Evolutionary conservation across 768 basidiomycete genomes (phyloP), one percentile per base, ranked within the genome.

Genomic region (Mycena olivaceomarginata): DNA sequence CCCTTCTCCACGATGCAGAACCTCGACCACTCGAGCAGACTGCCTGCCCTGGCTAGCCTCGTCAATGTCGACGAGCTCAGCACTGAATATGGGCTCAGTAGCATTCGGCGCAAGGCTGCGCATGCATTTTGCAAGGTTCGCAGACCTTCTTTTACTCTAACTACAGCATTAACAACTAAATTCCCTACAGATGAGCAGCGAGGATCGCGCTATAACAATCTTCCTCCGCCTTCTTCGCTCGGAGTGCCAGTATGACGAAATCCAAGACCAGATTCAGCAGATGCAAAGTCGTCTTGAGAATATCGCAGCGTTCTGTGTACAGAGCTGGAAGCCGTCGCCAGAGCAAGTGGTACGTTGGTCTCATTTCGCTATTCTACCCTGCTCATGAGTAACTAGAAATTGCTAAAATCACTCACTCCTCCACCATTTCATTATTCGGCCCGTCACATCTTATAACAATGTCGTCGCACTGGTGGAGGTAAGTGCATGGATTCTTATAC

Each of bases 381-480:
- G 12, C 67, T 60, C 10, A 22, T 12, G 25, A 57, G 16, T 6
- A 9, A 22, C 41, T 11, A 70, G 69, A 70, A 70, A 70, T 60
- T 60, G 59, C 59, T 70, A 0, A 70, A 70, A 15, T 46, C 59
- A 2, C 69, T 70, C 31, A n/a, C n/a, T n/a, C n/a, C 25, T 31
- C 31, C 31, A 31, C 2, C 69, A 70, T 22, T 70, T 13, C 20
- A 60, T 70, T n/a, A 70, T 70, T 37, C 69, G 69, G 22, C 69
- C 69, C 25, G 48, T 70, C 59, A 70, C 69, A 13, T 65, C 43
- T 4, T 65, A 65, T 15, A 25, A 22, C 18, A 60, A 60, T 46
- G 1, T 70, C 16, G 59, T 70, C 25, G 0, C 25, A 9, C 8
- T 67, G 11, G 48, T 20, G n/a, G 67, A 68, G 67, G 67, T 57